Conservation (phyloP, 1,139 yeast genomes). For the Geotrichum candidum region DNA sequence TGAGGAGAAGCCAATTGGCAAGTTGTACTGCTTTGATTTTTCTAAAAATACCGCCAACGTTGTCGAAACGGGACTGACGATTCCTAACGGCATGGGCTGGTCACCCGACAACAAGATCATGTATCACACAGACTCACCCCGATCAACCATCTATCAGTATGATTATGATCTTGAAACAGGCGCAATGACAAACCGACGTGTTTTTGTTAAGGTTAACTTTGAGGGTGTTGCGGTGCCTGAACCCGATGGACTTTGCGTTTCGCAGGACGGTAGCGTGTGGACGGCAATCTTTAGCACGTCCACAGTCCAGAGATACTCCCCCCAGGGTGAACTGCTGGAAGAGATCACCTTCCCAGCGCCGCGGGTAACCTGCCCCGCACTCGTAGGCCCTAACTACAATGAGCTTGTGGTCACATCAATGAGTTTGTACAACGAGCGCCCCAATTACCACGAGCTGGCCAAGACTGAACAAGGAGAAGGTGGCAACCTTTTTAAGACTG, state of each 20-base stretch:
- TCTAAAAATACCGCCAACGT: constrained; percentile 22
- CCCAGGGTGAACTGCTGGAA: constrained; percentile 47
- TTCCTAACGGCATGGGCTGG: constrained; percentile 72
- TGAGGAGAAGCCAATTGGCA: constrained; percentile 28
- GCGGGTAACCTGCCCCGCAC: constrained; percentile 61
- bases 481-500: constrained; percentile 44
- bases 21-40: constrained; percentile 34
- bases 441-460: constrained; percentile 19
- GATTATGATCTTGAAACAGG: constrained; percentile 51
- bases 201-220: constrained; percentile 27
- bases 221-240: constrained; percentile 15
- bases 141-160: constrained; percentile 53
- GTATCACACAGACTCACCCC: constrained; percentile 69
- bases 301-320: constrained; percentile 47
- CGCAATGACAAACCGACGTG: constrained; percentile 40
- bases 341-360: constrained; percentile 55
- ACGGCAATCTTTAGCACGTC: constrained; percentile 63
- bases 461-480: constrained; percentile 47
- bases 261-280: constrained; percentile 57
- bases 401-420: constrained; percentile 69
- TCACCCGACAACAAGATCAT: constrained; percentile 45
- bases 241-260: constrained; percentile 78
- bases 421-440: constrained; percentile 42
- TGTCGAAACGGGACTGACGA: constrained; percentile 20
- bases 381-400: constrained; percentile 58